Evolutionary conservation across 1,284 basidiomycete genomes (phyloP), one percentile per base, ranked within the genome.

Genomic region (Grifola frondosa): DNA sequence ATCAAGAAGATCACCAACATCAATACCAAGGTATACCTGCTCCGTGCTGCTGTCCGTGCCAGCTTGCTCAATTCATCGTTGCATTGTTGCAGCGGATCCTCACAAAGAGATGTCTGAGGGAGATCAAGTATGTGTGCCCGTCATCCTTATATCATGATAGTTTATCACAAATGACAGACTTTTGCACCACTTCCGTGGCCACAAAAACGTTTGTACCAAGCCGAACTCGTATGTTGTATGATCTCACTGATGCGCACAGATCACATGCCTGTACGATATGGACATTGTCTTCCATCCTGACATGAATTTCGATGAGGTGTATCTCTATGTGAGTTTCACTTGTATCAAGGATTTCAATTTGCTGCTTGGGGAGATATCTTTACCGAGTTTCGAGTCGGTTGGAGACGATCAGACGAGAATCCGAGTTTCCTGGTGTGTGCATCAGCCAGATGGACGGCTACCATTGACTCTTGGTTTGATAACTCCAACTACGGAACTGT

Each of bases 1-100:
- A 92, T 95, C 70, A 95, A 95, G 76, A 95, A 95, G 76, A 96
- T 97, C 63, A 97, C 94, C 44, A 97, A 96, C 63, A 94, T 97
- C 62, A 96, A 96, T 66, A 94, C 90, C 40, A 97, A 97, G 78
- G 88, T 81, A 49, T 37, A 68, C 51, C 6, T n/a, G 13, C 21
- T 33, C n/a, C 12, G 6, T 22, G 5, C 15, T 15, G 12, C 13
- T 10, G 20, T 19, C 19, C 31, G 11, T 6, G n/a, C 20, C 24
- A 34, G 6, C 16, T 12, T 30, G 30, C 37, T 49, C n/a, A 16
- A 45, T 40, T 36, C 28, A 24, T 21, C 36, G 11, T 25, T 31
- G 9, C 16, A 35, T 36, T 21, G 29, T n/a, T 48, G 11, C 46
- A 91, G 90, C 81, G 89, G 61, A 97, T 97, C 64, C 71, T 97